phyloP scores from a whole-genome alignment of 2,329 filamentous ascomycete genomes.

The Thermoascus crustaceus region DNA sequence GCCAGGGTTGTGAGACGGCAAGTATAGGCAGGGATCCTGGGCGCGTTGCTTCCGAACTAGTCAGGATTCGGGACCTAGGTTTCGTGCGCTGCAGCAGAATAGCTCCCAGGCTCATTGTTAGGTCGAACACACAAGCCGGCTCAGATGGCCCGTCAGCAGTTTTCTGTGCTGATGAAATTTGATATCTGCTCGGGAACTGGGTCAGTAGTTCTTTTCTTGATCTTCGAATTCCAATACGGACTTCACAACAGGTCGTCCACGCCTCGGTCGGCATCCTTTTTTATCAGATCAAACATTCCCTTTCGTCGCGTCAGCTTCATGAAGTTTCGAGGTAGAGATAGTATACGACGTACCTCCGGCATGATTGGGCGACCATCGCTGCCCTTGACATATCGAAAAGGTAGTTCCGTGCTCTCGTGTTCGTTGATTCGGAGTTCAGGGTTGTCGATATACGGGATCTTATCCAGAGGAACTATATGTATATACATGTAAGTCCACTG shows the following conservation, averaged over 20 bases:
- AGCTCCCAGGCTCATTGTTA: too few species aligned
- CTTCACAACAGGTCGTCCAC: conserved; percentile 74
- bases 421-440: conserved; percentile 85
- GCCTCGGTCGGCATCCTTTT: conserved; percentile 85
- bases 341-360: conserved; percentile 62
- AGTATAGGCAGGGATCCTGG: too few species aligned
- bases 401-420: conserved; percentile 94
- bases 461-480: conserved; percentile 61
- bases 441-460: conserved; percentile 76
- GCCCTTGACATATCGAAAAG: conserved; percentile 85
- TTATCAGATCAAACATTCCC: conserved; percentile 93
- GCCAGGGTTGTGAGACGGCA: too few species aligned
- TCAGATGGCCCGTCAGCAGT: too few species aligned
- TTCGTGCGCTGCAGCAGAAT: too few species aligned
- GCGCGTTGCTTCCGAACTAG: too few species aligned
- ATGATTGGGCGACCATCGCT: conserved; percentile 73
- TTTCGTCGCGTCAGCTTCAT: conserved; percentile 28
- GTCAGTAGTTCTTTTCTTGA: too few species aligned
- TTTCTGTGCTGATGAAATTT: too few species aligned
- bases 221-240: too few species aligned
- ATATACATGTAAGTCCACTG: conserved; percentile 7
- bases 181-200: too few species aligned
- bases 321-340: not conserved
- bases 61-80: too few species aligned
- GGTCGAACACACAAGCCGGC: too few species aligned